phyloP scores from a whole-genome alignment of 1,284 basidiomycete species.

The Cutaneotrichosporon spelunceum region DNA sequence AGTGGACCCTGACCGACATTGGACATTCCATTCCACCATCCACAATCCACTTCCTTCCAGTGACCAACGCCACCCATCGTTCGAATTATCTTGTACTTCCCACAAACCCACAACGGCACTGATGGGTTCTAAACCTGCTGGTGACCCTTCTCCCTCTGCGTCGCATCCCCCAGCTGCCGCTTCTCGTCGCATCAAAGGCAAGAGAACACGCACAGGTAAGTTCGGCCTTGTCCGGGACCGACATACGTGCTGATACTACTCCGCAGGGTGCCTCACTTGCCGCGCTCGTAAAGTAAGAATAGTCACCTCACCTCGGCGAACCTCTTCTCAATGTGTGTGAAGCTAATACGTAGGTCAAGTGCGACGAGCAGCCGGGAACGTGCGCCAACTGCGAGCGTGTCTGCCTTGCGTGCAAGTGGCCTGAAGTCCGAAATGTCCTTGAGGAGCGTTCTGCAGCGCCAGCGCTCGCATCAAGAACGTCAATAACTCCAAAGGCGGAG shows the following conservation, averaged over 20 bases:
- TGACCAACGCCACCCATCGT: no score
- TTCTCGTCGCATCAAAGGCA: constrained; percentile 20
- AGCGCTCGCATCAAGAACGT: not conserved
- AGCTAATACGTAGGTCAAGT: constrained; percentile 23
- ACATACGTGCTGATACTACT: constrained; percentile 1
- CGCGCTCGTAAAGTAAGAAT: constrained; percentile 24
- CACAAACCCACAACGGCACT: not conserved
- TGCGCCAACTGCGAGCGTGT: constrained; percentile 30
- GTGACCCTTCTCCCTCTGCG: not conserved
- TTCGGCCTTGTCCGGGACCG: not conserved
- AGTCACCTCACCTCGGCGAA: not conserved
- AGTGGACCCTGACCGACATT: no score
- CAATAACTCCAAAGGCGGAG: not conserved
- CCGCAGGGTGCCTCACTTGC: constrained; percentile 25
- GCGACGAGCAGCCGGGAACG: constrained; percentile 26
- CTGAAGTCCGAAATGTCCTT: constrained; percentile 21
- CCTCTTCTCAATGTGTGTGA: not conserved
- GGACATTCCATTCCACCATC: not conserved
- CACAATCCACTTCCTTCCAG: not conserved
- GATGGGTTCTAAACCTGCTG: constrained; percentile 11
- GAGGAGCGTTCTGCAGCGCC: constrained; percentile 12
- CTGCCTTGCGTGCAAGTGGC: constrained; percentile 25
- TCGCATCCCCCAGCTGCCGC: not conserved
- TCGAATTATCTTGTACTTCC: not conserved
- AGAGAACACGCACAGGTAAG: constrained; percentile 24